These are phyloP conservation scores for Nakazawaea anatomiae DNA, from an alignment of 805 yeast genomes.

Conservation along the genomic window DNA sequence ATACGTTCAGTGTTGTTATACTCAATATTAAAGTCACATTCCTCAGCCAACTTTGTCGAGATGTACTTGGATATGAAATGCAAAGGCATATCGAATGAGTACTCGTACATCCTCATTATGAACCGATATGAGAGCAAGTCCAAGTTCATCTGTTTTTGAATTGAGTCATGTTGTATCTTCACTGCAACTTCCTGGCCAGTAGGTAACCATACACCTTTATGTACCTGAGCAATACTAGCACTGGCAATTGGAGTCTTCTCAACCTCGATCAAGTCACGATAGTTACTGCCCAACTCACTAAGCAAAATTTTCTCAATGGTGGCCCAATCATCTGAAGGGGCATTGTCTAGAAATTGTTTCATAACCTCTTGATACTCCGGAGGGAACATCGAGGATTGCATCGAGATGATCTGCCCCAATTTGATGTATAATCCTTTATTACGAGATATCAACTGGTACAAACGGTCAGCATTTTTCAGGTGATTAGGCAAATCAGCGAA, in stretches of 20 bases:
- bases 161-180: constrained; percentile 61
- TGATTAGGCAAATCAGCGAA: constrained; percentile 48
- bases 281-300: constrained; percentile 35
- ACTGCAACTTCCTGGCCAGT: constrained; percentile 53
- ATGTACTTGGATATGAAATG: constrained; percentile 50
- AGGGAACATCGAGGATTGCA: constrained; percentile 68
- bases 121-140: constrained; percentile 56
- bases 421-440: constrained; percentile 67
- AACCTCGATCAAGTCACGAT: constrained; percentile 26
- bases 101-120: constrained; percentile 47
- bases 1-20: constrained; percentile 42
- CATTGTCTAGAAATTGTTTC: constrained; percentile 56
- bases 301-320: constrained; percentile 33
- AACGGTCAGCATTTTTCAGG: constrained; percentile 47
- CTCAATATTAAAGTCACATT: constrained; percentile 58
- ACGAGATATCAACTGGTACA: constrained; percentile 35
- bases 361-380: constrained; percentile 54
- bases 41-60: constrained; percentile 50
- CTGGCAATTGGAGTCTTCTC: constrained; percentile 63
- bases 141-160: constrained; percentile 50
- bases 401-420: constrained; percentile 74
- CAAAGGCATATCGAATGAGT: constrained; percentile 60
- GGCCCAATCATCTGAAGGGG: constrained; percentile 55
- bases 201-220: constrained; percentile 38
- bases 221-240: constrained; percentile 74